Conservation (phyloP, 2,329 filamentous ascomycete genomes). For the Diplodia sapinea region DNA sequence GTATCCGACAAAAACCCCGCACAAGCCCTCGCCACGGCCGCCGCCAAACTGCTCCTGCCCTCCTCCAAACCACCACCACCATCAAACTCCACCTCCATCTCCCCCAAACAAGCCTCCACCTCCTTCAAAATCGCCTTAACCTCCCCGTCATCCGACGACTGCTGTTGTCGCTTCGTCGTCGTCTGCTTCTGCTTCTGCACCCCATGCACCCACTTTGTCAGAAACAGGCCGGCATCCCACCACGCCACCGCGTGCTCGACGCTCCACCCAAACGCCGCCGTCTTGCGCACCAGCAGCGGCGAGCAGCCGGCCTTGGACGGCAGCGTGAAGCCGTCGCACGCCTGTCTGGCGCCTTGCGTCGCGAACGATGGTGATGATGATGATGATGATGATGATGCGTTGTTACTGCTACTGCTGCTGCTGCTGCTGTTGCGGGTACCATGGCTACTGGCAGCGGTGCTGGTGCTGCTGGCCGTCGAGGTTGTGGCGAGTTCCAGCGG, state of each 20-base stretch:
- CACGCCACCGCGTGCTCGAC: slow-evolving; percentile 45
- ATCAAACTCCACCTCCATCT: slow-evolving; percentile 37
- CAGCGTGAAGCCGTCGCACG: slow-evolving; percentile 39
- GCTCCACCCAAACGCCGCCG: slow-evolving; percentile 43
- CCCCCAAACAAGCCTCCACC: slow-evolving; percentile 37
- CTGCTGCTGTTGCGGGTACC: slow-evolving; percentile 20
- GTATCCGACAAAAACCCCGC: slow-evolving; percentile 41
- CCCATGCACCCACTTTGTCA: slow-evolving; percentile 45
- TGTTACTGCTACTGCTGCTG: slow-evolving; percentile 20
- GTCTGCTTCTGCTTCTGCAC: slow-evolving; percentile 34
- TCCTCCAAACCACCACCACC: background rate
- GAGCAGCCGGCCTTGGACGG: slow-evolving; percentile 38
- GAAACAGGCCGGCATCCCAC: slow-evolving; percentile 44
- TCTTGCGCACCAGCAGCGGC: slow-evolving; percentile 41
- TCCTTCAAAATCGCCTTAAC: slow-evolving; percentile 36
- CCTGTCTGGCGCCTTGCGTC: slow-evolving; percentile 38
- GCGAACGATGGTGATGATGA: slow-evolving; percentile 35
- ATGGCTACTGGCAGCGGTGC: too few relatives aligned
- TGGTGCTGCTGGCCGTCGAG: background rate
- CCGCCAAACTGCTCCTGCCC: slow-evolving; percentile 34
- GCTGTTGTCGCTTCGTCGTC: background rate
- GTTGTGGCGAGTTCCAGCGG: slow-evolving; percentile 33
- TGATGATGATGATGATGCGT: slow-evolving; percentile 11
- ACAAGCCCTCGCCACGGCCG: slow-evolving; percentile 40
- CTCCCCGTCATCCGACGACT: slow-evolving; percentile 8